These are phyloP conservation scores for Polyplosphaeria fusca DNA, from an alignment of 495 filamentous ascomycete genomes.

Conservation along the genomic window DNA sequence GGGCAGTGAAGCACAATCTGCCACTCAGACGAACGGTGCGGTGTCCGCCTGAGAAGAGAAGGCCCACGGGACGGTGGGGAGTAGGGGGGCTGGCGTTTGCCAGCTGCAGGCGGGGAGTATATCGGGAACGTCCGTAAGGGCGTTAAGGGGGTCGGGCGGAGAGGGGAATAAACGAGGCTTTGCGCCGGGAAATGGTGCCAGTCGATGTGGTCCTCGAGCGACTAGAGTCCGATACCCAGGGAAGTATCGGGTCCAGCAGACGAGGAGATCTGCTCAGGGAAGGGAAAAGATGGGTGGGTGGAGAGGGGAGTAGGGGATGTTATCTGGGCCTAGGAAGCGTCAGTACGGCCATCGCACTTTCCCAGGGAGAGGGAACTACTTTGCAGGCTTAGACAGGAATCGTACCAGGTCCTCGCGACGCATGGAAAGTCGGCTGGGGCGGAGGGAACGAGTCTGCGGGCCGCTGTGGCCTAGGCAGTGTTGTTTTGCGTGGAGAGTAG, in stretches of 20 bases:
- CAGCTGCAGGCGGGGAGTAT: conserved; percentile 48
- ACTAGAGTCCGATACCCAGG: conserved; percentile 80
- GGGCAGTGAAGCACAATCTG: conserved; percentile 61
- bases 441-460: conserved; percentile 20
- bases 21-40: conserved; percentile 87
- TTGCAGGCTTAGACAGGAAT: conserved; percentile 93
- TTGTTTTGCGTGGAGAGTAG: conserved; percentile 5
- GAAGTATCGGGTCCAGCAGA: conserved; percentile 90
- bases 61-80: conserved; percentile 63
- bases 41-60: conserved; percentile 89
- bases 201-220: conserved; percentile 62
- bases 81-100: conserved; percentile 43
- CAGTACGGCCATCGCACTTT: not conserved
- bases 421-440: conserved; percentile 62
- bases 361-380: conserved; percentile 58
- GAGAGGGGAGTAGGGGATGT: conserved; percentile 51
- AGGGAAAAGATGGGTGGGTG: conserved; percentile 27
- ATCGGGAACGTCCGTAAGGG: conserved; percentile 44
- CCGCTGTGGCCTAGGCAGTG: conserved; percentile 32
- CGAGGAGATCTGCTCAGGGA: conserved; percentile 67
- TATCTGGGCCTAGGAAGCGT: conserved; percentile 77
- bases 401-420: conserved; percentile 87
- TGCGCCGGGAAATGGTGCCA: conserved; percentile 83
- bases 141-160: conserved; percentile 88
- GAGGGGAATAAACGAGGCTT: conserved; percentile 76